These are phyloP conservation scores for Trametes cinnabarina DNA, from an alignment of 768 basidiomycete species.

Conservation along the genomic window DNA sequence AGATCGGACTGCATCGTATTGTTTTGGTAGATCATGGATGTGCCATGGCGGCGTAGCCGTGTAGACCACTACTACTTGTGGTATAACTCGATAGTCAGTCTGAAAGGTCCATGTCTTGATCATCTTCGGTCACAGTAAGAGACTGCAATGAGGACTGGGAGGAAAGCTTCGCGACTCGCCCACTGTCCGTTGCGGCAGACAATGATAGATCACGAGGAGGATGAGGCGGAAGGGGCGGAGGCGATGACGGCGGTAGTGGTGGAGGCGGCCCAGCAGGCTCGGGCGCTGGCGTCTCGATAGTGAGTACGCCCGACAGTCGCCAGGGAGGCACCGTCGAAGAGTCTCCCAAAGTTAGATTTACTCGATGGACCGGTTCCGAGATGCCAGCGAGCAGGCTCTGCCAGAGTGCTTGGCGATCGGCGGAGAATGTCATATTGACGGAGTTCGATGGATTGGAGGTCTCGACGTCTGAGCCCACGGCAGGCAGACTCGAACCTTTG, in stretches of 20 bases:
- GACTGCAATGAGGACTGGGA: not conserved
- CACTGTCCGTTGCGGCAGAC: too few relatives aligned
- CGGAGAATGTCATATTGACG: constrained; percentile 32
- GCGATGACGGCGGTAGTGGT: constrained; percentile 28
- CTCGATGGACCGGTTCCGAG: not conserved
- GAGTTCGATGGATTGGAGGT: constrained; percentile 7
- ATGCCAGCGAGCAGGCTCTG: constrained; percentile 30
- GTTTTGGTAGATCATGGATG: too few relatives aligned
- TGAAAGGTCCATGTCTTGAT: constrained; percentile 1
- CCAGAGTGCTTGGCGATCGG: constrained; percentile 43
- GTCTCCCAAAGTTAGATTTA: too few relatives aligned
- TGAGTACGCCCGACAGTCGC: not conserved
- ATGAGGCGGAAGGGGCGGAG: constrained; percentile 13
- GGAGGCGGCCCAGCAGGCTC: constrained; percentile 37
- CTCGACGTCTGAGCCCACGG: not conserved
- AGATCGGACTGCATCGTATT: too few relatives aligned
- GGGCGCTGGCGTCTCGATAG: constrained; percentile 11
- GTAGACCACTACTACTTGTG: not conserved
- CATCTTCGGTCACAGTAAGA: not conserved
- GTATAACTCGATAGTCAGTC: not conserved
- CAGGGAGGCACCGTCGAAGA: not conserved
- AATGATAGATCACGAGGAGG: not conserved
- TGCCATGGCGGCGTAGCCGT: too few relatives aligned
- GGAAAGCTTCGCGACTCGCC: not conserved
- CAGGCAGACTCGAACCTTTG: constrained; percentile 38